phyloP scores from a whole-genome alignment of 345 rosid species.

The Citrus maxima region DNA sequence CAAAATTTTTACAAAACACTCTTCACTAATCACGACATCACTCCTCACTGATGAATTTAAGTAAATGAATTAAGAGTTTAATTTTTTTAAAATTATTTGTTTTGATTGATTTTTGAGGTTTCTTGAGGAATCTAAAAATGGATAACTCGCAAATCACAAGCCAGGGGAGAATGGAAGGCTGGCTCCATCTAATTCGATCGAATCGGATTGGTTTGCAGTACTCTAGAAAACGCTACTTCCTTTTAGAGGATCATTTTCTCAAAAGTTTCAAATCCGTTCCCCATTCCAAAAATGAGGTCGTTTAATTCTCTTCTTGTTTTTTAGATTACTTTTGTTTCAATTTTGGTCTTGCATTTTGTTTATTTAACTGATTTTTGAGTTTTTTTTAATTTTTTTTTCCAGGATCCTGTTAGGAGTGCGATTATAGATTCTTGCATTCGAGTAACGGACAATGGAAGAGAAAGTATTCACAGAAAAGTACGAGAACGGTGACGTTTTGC shows the following conservation, averaged over 20 bases:
- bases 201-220: conserved; percentile 78
- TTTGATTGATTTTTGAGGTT: not conserved
- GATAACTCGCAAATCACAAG: conserved; percentile 32
- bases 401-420: conserved; percentile 82
- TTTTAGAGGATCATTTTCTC: conserved; percentile 65
- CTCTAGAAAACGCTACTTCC: conserved; percentile 80
- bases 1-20: not conserved
- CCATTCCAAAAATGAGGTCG: conserved; percentile 54
- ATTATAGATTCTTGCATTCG: conserved; percentile 83
- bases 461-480: conserved; percentile 90
- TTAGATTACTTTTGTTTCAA: not conserved
- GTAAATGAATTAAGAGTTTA: not conserved
- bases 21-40: not conserved
- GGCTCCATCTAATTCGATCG: conserved; percentile 78
- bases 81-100: no score
- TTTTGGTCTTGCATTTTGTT: not conserved
- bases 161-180: conserved; percentile 75
- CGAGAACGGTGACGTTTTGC: conserved; percentile 13
- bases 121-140: conserved; percentile 22
- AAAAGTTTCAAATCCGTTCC: conserved; percentile 70
- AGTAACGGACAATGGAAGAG: conserved; percentile 91
- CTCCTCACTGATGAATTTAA: not conserved
- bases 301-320: not conserved
- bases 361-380: not conserved
- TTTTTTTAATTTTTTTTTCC: conserved; percentile 8